These are phyloP conservation scores for Phlyctochytrium bullatum DNA, from an alignment of 192 early-diverging fungal species.

Conservation along the genomic window DNA sequence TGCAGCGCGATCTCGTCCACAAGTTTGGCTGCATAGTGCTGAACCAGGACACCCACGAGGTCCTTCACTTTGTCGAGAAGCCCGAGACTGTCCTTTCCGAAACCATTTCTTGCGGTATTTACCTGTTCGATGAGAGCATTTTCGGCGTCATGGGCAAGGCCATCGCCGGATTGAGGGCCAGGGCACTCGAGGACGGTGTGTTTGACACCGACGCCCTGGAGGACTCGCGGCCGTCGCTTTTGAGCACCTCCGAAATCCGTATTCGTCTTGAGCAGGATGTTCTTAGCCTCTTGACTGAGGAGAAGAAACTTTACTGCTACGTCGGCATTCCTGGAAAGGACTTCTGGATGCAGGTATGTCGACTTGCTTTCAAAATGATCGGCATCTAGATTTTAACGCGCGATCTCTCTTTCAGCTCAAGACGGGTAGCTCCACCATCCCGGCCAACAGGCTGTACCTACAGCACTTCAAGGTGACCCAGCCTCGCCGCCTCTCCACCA, in stretches of 20 bases:
- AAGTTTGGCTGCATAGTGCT: constrained; percentile 93
- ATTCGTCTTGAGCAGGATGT: constrained; percentile 93
- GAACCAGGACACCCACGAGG: constrained; percentile 83
- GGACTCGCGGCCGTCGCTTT: constrained; percentile 19
- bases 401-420: constrained; percentile 70
- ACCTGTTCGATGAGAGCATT: constrained; percentile 86
- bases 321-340: constrained; percentile 63
- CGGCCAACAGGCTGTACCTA: constrained; percentile 90
- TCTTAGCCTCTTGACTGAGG: constrained; percentile 76
- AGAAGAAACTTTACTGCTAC: constrained; percentile 83
- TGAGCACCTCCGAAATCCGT: constrained; percentile 43
- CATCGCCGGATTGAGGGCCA: constrained; percentile 64
- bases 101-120: constrained; percentile 92
- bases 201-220: constrained; percentile 8
- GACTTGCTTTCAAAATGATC: neutral
- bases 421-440: constrained; percentile 85
- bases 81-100: constrained; percentile 94
- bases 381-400: constrained; percentile 1
- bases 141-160: constrained; percentile 82
- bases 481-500: constrained; percentile 61
- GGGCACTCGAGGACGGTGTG: constrained; percentile 53
- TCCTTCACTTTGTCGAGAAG: constrained; percentile 98
- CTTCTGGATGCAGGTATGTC: constrained; percentile 80
- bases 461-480: constrained; percentile 68
- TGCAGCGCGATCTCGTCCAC: constrained; percentile 70